phyloP scores from a whole-genome alignment of 1,284 basidiomycete species.

The Exobasidium rhododendri region DNA sequence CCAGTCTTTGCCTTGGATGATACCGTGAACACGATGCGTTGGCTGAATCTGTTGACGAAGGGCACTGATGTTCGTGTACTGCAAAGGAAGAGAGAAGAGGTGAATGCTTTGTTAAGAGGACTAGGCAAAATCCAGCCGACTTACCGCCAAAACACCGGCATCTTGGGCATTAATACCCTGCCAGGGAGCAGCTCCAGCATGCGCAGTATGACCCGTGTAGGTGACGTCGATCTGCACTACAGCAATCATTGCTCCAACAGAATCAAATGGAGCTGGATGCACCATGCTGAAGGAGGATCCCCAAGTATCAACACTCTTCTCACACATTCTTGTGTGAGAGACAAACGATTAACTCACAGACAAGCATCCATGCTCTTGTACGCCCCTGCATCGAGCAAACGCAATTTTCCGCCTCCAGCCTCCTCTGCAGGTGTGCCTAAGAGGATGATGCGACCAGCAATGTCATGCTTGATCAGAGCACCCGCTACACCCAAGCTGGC shows the following conservation, averaged over 20 bases:
- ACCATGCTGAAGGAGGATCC: constrained; percentile 59
- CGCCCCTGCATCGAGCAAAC: constrained; percentile 68
- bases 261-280: constrained; percentile 56
- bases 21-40: constrained; percentile 58
- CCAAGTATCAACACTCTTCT: neutral
- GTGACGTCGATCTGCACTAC: constrained; percentile 31
- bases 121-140: neutral
- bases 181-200: constrained; percentile 63
- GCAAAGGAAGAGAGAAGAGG: neutral
- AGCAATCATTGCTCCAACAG: constrained; percentile 61
- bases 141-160: constrained; percentile 68
- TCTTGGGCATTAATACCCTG: constrained; percentile 80
- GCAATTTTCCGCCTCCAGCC: constrained; percentile 71
- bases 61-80: constrained; percentile 68
- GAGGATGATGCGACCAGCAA: constrained; percentile 71
- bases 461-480: constrained; percentile 64
- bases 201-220: constrained; percentile 41
- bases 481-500: constrained; percentile 70
- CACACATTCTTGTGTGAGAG: no score
- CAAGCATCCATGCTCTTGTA: constrained; percentile 75
- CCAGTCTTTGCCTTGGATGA: constrained; percentile 53
- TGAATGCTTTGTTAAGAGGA: neutral
- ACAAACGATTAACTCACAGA: constrained; percentile 54
- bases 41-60: constrained; percentile 72
- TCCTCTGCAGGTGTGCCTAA: constrained; percentile 87